Evolutionary conservation across 495 filamentous ascomycete species (phyloP).

Genomic region (Podospora didyma): DNA sequence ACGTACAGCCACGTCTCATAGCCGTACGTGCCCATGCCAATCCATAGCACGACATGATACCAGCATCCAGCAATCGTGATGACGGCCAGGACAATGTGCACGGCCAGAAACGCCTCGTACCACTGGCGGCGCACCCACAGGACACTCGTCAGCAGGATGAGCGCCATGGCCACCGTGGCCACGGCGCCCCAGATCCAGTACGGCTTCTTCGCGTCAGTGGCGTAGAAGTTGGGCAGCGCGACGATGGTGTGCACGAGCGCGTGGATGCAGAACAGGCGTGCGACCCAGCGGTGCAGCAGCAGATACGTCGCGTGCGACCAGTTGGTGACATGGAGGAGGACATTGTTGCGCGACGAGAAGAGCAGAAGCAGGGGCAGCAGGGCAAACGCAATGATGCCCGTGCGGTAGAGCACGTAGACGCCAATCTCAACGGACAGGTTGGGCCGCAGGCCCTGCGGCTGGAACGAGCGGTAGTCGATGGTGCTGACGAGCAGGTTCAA

Average conservation of each 20-base stretch:
- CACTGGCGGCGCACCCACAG: background rate
- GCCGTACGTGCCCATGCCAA: background rate
- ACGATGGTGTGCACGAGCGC: slow-evolving; percentile 34
- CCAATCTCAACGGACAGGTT: slow-evolving; percentile 25
- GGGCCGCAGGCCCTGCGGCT: slow-evolving; percentile 24
- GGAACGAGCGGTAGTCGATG: slow-evolving; percentile 21
- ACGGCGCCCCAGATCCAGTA: background rate
- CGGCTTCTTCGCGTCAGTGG: background rate
- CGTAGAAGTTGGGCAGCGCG: slow-evolving; percentile 15
- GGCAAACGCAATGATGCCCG: slow-evolving; percentile 31
- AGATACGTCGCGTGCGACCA: slow-evolving; percentile 45
- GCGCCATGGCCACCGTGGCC: background rate
- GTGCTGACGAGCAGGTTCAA: slow-evolving; percentile 39
- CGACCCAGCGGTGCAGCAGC: slow-evolving; percentile 47
- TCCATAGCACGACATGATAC: background rate
- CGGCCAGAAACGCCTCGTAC: background rate
- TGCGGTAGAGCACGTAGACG: slow-evolving; percentile 37
- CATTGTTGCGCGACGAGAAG: slow-evolving; percentile 40
- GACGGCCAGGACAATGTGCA: background rate
- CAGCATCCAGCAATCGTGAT: background rate
- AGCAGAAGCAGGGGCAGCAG: slow-evolving; percentile 34
- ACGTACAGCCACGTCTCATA: background rate
- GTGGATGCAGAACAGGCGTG: slow-evolving; percentile 33
- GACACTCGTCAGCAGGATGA: background rate
- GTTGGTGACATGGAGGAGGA: slow-evolving; percentile 43